Evolutionary conservation across 2,329 filamentous ascomycete genomes (phyloP).

Genomic region (Conoideocrella luteorostrata): DNA sequence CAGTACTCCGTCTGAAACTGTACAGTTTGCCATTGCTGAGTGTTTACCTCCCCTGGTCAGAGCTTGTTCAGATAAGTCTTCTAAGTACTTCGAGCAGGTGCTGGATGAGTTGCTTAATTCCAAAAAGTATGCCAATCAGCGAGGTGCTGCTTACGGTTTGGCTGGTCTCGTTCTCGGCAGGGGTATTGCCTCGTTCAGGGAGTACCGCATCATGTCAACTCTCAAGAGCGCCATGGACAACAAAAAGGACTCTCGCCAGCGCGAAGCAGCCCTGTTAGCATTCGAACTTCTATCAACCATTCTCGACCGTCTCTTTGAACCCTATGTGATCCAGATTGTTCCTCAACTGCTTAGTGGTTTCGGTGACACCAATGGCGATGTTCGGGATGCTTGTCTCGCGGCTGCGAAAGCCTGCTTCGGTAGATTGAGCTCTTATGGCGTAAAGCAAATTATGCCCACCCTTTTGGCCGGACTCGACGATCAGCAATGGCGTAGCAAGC

Average conservation of each 20-base stretch:
- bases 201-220: conserved; percentile 78
- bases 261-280: conserved; percentile 81
- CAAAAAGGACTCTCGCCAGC: conserved; percentile 84
- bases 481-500: conserved; percentile 96
- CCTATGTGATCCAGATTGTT: conserved; percentile 92
- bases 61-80: conserved; percentile 69
- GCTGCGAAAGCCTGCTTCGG: conserved; percentile 93
- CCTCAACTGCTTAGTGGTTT: conserved; percentile 86
- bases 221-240: conserved; percentile 83
- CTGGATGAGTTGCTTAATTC: conserved; percentile 76
- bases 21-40: conserved; percentile 92
- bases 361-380: conserved; percentile 79
- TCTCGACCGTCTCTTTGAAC: conserved; percentile 85
- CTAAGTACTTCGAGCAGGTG: conserved; percentile 73
- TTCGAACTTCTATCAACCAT: conserved; percentile 86
- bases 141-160: conserved; percentile 90
- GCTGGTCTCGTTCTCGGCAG: conserved; percentile 86
- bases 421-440: conserved; percentile 88
- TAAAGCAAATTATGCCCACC: conserved; percentile 88
- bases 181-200: conserved; percentile 73
- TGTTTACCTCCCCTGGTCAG: conserved; percentile 88
- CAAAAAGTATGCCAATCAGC: conserved; percentile 86
- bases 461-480: conserved; percentile 89
- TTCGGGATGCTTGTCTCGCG: conserved; percentile 87
- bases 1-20: conserved; percentile 90